Conservation (phyloP, 2,329 filamentous ascomycete species). For the Coniochaeta hoffmannii region DNA sequence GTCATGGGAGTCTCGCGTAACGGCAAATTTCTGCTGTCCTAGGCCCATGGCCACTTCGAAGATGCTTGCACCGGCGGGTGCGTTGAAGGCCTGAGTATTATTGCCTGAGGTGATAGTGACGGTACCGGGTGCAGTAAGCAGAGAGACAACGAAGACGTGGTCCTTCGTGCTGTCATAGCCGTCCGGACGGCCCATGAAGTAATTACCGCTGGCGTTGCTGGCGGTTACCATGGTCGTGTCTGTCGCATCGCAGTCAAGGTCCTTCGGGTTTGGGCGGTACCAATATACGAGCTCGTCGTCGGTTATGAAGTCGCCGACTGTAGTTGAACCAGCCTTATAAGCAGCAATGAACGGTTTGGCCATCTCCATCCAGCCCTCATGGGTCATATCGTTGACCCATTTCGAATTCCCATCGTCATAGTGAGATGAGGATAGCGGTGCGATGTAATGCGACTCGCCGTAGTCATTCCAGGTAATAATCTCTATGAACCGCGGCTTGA, state of each 20-base stretch:
- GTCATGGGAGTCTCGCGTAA: constrained; percentile 30
- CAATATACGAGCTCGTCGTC: constrained; percentile 46
- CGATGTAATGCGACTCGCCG: constrained; percentile 47
- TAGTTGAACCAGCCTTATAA: neutral
- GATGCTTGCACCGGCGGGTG: constrained; percentile 35
- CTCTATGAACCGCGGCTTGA: constrained; percentile 13
- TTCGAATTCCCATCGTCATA: constrained; percentile 30
- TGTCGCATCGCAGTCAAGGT: constrained; percentile 40
- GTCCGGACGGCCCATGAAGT: constrained; percentile 42
- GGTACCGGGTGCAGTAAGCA: constrained; percentile 36
- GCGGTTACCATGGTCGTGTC: constrained; percentile 39
- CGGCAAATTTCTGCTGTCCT: constrained; percentile 37
- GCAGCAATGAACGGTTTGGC: constrained; percentile 22
- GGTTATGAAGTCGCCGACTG: constrained; percentile 26
- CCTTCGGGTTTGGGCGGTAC: constrained; percentile 42
- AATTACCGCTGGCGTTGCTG: constrained; percentile 40
- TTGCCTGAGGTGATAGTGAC: constrained; percentile 37
- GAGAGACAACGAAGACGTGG: constrained; percentile 42
- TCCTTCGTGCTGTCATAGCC: constrained; percentile 42
- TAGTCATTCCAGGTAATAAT: constrained; percentile 43
- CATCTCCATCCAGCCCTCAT: constrained; percentile 38
- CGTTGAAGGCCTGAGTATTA: constrained; percentile 33
- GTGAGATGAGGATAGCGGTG: constrained; percentile 31
- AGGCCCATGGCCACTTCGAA: constrained; percentile 37
- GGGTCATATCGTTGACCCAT: constrained; percentile 24